Conservation (phyloP, 495 filamentous ascomycete species). For the Aspergillus asperescens region DNA sequence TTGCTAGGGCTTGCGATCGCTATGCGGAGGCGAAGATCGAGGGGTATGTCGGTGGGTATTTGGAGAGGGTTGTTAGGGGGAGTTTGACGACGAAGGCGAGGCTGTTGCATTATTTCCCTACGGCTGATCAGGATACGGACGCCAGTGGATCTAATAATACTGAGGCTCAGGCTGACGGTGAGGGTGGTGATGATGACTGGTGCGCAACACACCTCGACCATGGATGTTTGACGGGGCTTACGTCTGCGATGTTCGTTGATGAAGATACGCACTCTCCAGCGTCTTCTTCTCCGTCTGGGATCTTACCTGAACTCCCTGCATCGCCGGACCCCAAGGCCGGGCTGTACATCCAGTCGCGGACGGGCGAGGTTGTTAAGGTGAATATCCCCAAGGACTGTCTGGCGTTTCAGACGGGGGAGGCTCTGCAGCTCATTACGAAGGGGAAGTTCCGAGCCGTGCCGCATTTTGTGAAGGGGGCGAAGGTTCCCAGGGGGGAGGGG, state of each 20-base stretch:
- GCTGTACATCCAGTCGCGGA: conserved; percentile 84
- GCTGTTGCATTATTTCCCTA: conserved; percentile 85
- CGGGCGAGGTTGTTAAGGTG: conserved; percentile 73
- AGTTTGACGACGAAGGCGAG: conserved; percentile 88
- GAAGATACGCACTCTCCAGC: conserved; percentile 52
- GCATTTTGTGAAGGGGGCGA: conserved; percentile 82
- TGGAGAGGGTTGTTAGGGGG: conserved; percentile 79
- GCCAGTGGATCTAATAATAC: conserved; percentile 4
- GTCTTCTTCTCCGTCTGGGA: conserved; percentile 1
- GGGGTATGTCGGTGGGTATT: conserved; percentile 68
- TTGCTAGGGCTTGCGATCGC: conserved; percentile 79
- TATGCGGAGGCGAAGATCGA: conserved; percentile 74
- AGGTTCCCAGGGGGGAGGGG: conserved; percentile 29
- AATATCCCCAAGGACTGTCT: conserved; percentile 85
- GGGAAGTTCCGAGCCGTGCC: conserved; percentile 91
- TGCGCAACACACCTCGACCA: conserved; percentile 93
- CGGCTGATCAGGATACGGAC: background rate
- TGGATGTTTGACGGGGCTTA: conserved; percentile 89
- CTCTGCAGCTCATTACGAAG: conserved; percentile 78
- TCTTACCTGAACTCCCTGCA: conserved; percentile 59
- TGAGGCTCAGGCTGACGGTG: conserved; percentile 12
- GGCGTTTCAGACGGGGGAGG: conserved; percentile 93
- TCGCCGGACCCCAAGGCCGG: conserved; percentile 82
- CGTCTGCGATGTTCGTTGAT: conserved; percentile 93
- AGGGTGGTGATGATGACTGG: conserved; percentile 78